Base-by-base conservation (phyloP, 768 basidiomycete genomes). In the Suillus sp. region DNA sequence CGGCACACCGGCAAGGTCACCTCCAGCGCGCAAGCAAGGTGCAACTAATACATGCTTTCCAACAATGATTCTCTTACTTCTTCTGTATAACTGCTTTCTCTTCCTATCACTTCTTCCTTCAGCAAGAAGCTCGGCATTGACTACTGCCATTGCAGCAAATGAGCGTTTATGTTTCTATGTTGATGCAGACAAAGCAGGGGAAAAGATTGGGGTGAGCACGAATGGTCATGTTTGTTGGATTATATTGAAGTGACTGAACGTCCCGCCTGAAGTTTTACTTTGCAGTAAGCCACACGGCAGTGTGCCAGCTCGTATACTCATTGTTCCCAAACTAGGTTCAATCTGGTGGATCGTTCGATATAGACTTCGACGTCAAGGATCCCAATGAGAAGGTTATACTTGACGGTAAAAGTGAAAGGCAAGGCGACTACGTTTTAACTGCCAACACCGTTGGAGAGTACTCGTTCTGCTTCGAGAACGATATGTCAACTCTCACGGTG, bases 381-480 rank as follows among this genome's bases (percentile, higher is more conserved):
- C 96, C 97, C 8, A 88, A 87, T 63, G 92, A 93, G 71, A 93
- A 89, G 74, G 79, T 96, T 38, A 76, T 99, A 30, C 86, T 99
- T 53, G 92, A 96, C 59, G 97, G 95, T 59, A 78, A 84, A 68
- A 87, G 90, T 32, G 96, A 99, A 71, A 89, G 93, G 37, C 95
- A 97, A 67, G 97, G 97, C 38, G 97, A 99, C 86, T 99, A 91
- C 71, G 93, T 99, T 61, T 84, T 99, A 65, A 99, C 97, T 4
- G 97, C 95, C 22, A 96, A 97, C 78, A 85, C 85, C 22, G 83
- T 89, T 74, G 93, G 93, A 69, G 93, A 95, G 83, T 95, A 94
- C 73, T 75, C 96, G 6, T 99, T 99, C 81, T 99, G 96, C 80
- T 97, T 99, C 75, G 92, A 95, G 74, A 99, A 99, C 75, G 96